A percentile compares a stretch with the other conserved stretches of the same genome.
These are phyloP conservation scores for Coniochaeta sp. DNA, from an alignment of 2,329 filamentous ascomycete genomes.

Conservation along the genomic window DNA sequence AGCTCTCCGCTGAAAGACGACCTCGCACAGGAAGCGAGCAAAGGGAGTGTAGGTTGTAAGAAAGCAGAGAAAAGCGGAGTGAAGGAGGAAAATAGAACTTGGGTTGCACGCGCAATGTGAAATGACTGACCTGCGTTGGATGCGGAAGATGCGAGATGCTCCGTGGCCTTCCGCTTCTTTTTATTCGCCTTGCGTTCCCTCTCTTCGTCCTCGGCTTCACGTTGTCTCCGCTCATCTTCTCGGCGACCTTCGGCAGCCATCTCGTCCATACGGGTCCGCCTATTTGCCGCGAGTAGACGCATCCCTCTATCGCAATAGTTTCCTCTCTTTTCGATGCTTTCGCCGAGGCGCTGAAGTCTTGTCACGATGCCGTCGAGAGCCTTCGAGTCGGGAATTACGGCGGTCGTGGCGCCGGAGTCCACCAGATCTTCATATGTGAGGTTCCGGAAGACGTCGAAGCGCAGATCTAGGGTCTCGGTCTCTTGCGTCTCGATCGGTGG, in stretches of 20 bases:
- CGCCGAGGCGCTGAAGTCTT: conserved; percentile 55
- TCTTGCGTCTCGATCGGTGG: conserved; percentile 48
- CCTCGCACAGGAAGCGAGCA: background rate
- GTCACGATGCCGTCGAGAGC: conserved; percentile 56
- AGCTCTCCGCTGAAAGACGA: background rate
- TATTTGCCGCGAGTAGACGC: conserved; percentile 57
- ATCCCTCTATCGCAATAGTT: conserved; percentile 66
- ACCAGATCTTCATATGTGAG: conserved; percentile 63
- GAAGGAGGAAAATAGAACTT: background rate
- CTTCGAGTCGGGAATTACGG: conserved; percentile 54
- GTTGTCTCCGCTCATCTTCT: conserved; percentile 42
- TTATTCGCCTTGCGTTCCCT: conserved; percentile 52
- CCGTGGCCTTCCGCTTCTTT: conserved; percentile 71
- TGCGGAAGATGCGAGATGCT: conserved; percentile 50
- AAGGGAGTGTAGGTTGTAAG: background rate
- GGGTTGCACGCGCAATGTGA: background rate
- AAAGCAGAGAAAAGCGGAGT: background rate
- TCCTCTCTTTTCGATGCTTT: conserved; percentile 59
- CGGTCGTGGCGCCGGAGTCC: conserved; percentile 50
- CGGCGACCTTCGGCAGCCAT: conserved; percentile 33
- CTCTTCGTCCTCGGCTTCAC: conserved; percentile 39
- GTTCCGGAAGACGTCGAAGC: conserved; percentile 49
- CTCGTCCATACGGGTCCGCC: conserved; percentile 52
- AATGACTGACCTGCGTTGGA: conserved; percentile 22
- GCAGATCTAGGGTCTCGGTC: conserved; percentile 60